Base-by-base conservation (phyloP, 2,329 filamentous ascomycete genomes). In the Verticillium albo-atrum region DNA sequence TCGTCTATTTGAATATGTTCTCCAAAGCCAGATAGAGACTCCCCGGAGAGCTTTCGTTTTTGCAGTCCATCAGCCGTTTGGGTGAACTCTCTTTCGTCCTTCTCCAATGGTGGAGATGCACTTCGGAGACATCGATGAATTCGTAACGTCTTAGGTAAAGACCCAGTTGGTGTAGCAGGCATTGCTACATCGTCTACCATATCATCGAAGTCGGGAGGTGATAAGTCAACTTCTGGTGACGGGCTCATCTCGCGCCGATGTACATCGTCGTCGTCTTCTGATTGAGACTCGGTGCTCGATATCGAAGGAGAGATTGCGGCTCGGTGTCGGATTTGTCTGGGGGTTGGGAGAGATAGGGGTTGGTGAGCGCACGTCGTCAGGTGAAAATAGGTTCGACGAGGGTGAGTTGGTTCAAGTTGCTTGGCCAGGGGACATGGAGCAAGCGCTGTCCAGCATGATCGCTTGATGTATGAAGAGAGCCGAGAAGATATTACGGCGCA, bases 71-170 rank as follows among this genome's bases (percentile, higher is more conserved):
- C 91, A 17, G 95, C 95, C 1, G 93, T 98, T 75, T 96, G 91
- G 6, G 94, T 97, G 71, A 99, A 99, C 74, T 98, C 95, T 70
- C 90, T 91, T 79, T 98, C 94, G 67, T 98, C 94, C 68, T 90
- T 92, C 77, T 98, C 94, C 37, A 98, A 81, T 17, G 92, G 92
- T 56, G 94, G 93, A 64, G 91, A 95, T 26, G 89, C 87, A n/a
- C 89, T 89, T 61, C 90, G 87, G 61, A 72, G 68, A 65, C 76
- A 70, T 68, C 74, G 70, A 60, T 69, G 70, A 61, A 70, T 74
- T 60, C 66, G 71, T 65, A 73, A 73, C 51, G 76, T 75, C 51
- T 79, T 75, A 7, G 88, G 83, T 67, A 89, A 89, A 6, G 86
- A 86, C 12, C 86, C 83, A 58, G 84, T 84, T 14, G 87, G 86